phyloP scores from a whole-genome alignment of 2,329 filamentous ascomycete species.

The Stachybotrys chlorohalonatus region DNA sequence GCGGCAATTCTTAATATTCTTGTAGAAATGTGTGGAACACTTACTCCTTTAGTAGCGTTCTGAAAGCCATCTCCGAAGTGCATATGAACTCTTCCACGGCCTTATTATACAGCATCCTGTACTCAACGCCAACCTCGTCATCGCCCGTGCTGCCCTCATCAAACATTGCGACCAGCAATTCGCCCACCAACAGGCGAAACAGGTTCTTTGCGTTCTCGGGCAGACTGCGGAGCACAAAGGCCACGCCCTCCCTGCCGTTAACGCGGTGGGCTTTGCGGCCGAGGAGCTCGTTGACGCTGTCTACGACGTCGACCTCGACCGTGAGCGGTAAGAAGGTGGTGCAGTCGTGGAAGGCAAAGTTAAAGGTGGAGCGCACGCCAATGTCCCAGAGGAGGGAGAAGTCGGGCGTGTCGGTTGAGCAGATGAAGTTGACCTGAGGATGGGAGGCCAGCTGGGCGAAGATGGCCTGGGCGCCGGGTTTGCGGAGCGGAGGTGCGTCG shows the following conservation, averaged over 20 bases:
- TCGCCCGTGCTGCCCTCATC: slow-evolving; percentile 39
- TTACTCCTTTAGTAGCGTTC: slow-evolving; percentile 86
- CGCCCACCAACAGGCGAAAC: slow-evolving; percentile 75
- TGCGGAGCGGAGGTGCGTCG: slow-evolving; percentile 70
- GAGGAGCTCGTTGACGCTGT: slow-evolving; percentile 81
- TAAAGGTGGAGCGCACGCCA: slow-evolving; percentile 70
- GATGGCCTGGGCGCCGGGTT: slow-evolving; percentile 57
- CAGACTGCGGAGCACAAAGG: slow-evolving; percentile 80
- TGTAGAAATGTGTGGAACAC: slow-evolving; percentile 16
- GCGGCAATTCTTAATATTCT: background rate
- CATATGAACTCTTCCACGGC: slow-evolving; percentile 96
- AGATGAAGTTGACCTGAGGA: slow-evolving; percentile 61
- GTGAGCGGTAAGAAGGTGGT: slow-evolving; percentile 77
- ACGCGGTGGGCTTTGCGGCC: slow-evolving; percentile 71
- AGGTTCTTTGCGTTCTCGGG: slow-evolving; percentile 87
- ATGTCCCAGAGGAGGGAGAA: slow-evolving; percentile 88
- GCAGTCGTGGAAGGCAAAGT: slow-evolving; percentile 86
- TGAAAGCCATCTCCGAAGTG: slow-evolving; percentile 90
- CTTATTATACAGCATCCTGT: slow-evolving; percentile 86
- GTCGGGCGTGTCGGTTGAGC: slow-evolving; percentile 79
- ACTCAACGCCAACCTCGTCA: slow-evolving; percentile 61
- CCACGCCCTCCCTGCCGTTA: slow-evolving; percentile 84
- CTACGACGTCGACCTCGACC: slow-evolving; percentile 72
- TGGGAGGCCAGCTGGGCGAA: slow-evolving; percentile 71
- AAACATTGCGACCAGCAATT: slow-evolving; percentile 65